Base-by-base conservation (phyloP, 176 grass and related monocot genomes). In the Raddia guianensis region DNA sequence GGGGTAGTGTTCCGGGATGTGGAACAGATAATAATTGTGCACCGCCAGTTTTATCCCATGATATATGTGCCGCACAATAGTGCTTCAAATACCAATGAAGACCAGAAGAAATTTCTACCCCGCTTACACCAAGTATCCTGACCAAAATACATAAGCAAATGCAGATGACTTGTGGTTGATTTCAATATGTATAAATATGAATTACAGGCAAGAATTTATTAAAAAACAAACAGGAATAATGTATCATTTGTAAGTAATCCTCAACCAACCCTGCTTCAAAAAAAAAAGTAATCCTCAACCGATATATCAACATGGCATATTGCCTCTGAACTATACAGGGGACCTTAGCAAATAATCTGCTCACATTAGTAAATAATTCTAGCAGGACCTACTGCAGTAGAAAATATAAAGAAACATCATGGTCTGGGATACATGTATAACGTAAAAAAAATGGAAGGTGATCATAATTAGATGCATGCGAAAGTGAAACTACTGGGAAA, bases 21-120 rank as follows among this genome's bases (percentile, higher is more conserved):
- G 91, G 91, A 37, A 90, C 62, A 65, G 88, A 88, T 72, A 47
- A 90, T 58, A 93, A 75, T 57, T 93, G 91, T 46, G 83, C 20
- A 68, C 91, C 85, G 37, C 88, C 88, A 80, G 88, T 82, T 85
- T 93, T 93, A 69, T 85, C 80, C 91, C 91, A 90, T 60, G 91
- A 93, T 86, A 86, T 68, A 75, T 93, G 91, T 63, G 75, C 82
- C 0, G 59, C 20, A 55, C 91, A 93, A 47, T 81, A 93, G 59
- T 90, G 40, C 67, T 90, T 93, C 54, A 93, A 68, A 67, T 93
- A 90, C 91, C 91, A 93, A 58, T 90, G 91, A 66, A 93, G 72
- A 37, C 88, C 91, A 83, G 91, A 83, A 72, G 88, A 90, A 83
- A 93, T 85, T 80, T 93, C 91, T 44, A 93, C 85, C 49, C 88